A percentile compares a stretch with the other conserved stretches of the same genome.
Evolutionary conservation across 2,329 filamentous ascomycete genomes (phyloP).

Genomic region (Fusarium foetens): DNA sequence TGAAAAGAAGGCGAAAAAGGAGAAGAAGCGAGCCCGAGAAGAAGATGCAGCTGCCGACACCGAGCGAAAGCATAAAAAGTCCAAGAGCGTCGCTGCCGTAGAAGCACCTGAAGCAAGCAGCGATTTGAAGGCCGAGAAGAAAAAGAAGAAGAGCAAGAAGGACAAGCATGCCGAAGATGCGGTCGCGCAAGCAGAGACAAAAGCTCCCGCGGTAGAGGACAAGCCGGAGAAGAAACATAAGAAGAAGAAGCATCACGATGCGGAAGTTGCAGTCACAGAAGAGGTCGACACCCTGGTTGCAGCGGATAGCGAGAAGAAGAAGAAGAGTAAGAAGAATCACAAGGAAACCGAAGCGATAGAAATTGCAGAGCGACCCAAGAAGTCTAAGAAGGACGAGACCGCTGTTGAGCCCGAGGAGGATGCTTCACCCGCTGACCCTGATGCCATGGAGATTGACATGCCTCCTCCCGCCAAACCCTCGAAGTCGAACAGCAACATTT

Average conservation of each 20-base stretch:
- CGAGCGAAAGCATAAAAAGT: slow-evolving; percentile 62
- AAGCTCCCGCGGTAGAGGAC: slow-evolving; percentile 19
- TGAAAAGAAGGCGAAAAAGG: slow-evolving; percentile 55
- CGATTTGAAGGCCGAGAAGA: slow-evolving; percentile 47
- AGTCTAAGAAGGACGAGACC: slow-evolving; percentile 43
- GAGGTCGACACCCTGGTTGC: slow-evolving; percentile 15
- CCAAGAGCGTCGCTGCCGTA: slow-evolving; percentile 56
- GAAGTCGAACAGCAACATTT: slow-evolving; percentile 47
- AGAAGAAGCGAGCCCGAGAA: slow-evolving; percentile 59
- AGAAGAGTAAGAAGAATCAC: slow-evolving; percentile 46
- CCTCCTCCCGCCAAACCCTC: slow-evolving; percentile 44
- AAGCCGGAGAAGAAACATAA: slow-evolving; percentile 46
- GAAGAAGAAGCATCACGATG: slow-evolving; percentile 47
- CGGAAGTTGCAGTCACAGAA: slow-evolving; percentile 16
- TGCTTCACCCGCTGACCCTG: slow-evolving; percentile 35
- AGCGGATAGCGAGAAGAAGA: slow-evolving; percentile 41
- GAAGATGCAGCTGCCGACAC: slow-evolving; percentile 53
- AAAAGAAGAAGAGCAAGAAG: slow-evolving; percentile 48
- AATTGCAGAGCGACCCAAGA: slow-evolving; percentile 43
- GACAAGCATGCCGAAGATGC: slow-evolving; percentile 39
- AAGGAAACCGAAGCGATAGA: slow-evolving; percentile 39
- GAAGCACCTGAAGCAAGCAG: slow-evolving; percentile 40
- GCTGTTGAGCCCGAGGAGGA: slow-evolving; percentile 23
- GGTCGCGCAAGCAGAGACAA: slow-evolving; percentile 11
- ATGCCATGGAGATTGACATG: slow-evolving; percentile 55